Percentiles rank a stretch among this genome's conserved stretches.
Evolutionary conservation across 75 land plant genomes (phyloP).

Genomic region (Adiantum capillusveneris): DNA sequence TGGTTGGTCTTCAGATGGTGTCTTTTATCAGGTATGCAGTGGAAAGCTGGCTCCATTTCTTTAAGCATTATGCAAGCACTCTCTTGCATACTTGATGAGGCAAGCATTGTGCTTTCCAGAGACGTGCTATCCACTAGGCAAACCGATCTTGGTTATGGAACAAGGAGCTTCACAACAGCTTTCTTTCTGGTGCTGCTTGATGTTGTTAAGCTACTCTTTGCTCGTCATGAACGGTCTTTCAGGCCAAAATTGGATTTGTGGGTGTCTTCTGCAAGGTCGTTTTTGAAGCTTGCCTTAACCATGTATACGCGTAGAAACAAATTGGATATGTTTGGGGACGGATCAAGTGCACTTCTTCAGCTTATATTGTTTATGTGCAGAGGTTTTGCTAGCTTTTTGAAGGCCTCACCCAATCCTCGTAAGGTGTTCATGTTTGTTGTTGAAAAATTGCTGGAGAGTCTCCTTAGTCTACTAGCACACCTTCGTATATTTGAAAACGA

Average conservation of each 20-base stretch:
- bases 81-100: constrained; percentile 12
- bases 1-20: constrained; percentile 66
- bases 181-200: constrained; percentile 23
- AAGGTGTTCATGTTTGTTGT: constrained; percentile 40
- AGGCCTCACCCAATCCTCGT: constrained; percentile 39
- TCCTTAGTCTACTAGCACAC: constrained; percentile 31
- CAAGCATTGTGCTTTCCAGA: constrained; percentile 1
- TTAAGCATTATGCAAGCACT: constrained; percentile 39
- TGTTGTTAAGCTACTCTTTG: constrained; percentile 38
- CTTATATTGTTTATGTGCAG: constrained; percentile 30
- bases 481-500: constrained; percentile 4
- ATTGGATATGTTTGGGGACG: neutral
- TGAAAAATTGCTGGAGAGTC: constrained; percentile 49
- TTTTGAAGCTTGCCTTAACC: constrained; percentile 18
- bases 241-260: constrained; percentile 50
- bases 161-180: neutral
- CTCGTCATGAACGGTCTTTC: constrained; percentile 31
- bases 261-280: constrained; percentile 27
- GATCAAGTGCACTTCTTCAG: constrained; percentile 2
- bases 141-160: neutral
- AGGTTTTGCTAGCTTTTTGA: constrained; percentile 45
- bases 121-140: neutral
- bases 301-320: constrained; percentile 11
- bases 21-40: constrained; percentile 29
- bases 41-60: constrained; percentile 26